Conservation (phyloP, 108 stramenopile genomes). For the Schizochytrium sp. region DNA sequence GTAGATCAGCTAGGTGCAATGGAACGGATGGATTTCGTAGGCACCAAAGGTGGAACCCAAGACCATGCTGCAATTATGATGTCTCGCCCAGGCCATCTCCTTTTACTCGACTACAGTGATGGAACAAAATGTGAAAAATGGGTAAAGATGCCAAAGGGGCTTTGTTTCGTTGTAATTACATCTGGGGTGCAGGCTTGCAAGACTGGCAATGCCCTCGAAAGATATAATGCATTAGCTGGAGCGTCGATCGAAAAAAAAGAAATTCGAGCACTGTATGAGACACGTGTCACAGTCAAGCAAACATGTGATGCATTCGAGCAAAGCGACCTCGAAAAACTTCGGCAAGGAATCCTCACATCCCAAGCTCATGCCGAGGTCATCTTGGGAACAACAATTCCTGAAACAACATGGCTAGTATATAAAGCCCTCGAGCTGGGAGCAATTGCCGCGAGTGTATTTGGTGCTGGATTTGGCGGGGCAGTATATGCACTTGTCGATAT, state of each 20-base stretch:
- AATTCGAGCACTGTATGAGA: background rate
- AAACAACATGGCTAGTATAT: background rate
- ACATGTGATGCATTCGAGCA: background rate
- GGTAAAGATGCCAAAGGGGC: background rate
- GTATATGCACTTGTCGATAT: slow-evolving; percentile 10
- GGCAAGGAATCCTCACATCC: background rate
- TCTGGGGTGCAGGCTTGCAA: slow-evolving; percentile 34
- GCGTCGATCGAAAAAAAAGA: background rate
- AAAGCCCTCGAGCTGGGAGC: slow-evolving; percentile 14
- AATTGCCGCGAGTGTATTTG: background rate
- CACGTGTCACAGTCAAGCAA: background rate
- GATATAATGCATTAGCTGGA: background rate
- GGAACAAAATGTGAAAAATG: background rate
- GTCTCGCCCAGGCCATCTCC: background rate
- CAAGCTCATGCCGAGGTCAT: background rate
- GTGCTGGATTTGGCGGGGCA: slow-evolving; percentile 25
- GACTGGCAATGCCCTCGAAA: background rate
- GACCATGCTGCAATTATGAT: slow-evolving; percentile 48
- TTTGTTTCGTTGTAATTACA: background rate
- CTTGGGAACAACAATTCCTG: background rate
- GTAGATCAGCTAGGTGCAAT: background rate
- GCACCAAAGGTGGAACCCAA: background rate
- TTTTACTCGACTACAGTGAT: background rate
- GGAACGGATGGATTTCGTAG: slow-evolving; percentile 3
- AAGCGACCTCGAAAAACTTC: background rate